phyloP scores from a whole-genome alignment of 2,329 filamentous ascomycete genomes.

The Sporothrix humicola region DNA sequence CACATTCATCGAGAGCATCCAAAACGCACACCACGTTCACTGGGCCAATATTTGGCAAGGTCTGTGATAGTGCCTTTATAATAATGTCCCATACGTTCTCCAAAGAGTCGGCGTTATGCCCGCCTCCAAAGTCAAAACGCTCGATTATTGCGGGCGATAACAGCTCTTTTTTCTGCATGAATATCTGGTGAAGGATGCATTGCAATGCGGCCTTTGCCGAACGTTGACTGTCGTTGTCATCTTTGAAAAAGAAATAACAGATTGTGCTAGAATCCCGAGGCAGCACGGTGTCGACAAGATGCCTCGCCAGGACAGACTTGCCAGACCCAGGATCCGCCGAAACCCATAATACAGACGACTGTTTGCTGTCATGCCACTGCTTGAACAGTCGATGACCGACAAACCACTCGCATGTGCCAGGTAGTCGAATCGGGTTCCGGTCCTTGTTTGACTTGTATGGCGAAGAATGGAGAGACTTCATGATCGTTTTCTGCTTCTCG shows the following conservation, averaged over 20 bases:
- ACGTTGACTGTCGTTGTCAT: background rate
- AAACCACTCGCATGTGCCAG: slow-evolving; percentile 8
- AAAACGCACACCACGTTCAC: slow-evolving; percentile 41
- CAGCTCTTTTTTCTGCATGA: background rate
- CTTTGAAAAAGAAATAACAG: too few relatives aligned
- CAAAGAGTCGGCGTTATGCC: too few relatives aligned
- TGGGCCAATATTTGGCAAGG: background rate
- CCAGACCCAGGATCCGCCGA: background rate
- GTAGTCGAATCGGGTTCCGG: background rate
- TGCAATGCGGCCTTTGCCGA: background rate
- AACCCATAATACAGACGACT: background rate
- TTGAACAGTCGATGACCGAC: background rate
- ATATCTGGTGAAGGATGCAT: slow-evolving; percentile 33
- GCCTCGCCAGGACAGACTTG: background rate
- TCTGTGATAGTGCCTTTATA: too few relatives aligned
- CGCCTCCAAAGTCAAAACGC: too few relatives aligned
- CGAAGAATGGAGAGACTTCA: background rate
- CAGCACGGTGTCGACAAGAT: background rate
- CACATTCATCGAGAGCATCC: slow-evolving; percentile 48
- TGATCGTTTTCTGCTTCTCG: background rate
- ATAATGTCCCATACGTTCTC: too few relatives aligned
- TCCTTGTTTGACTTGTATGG: background rate
- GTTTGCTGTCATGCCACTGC: background rate
- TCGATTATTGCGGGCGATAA: too few relatives aligned
- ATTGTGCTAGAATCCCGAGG: slow-evolving; percentile 16